Conservation (phyloP, 768 basidiomycete species). For the Phlegmacium glaucopus region DNA sequence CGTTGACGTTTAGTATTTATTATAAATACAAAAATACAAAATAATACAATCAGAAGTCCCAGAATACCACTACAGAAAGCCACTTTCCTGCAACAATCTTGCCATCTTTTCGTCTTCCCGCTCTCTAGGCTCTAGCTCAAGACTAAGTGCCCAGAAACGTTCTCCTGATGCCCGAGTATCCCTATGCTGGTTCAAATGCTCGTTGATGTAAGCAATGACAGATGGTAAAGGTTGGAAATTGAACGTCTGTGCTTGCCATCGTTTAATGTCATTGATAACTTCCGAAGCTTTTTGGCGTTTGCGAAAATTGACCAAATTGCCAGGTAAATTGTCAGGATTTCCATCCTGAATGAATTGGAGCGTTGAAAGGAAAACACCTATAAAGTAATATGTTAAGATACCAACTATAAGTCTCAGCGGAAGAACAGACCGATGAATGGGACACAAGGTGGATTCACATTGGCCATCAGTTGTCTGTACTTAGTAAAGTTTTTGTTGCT, state of each 20-base stretch:
- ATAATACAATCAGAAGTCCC: conserved; percentile 7
- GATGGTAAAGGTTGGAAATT: conserved; percentile 69
- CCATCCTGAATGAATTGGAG: conserved; percentile 99
- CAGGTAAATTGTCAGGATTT: conserved; percentile 78
- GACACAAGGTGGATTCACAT: conserved; percentile 88
- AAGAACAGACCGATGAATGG: conserved; percentile 83
- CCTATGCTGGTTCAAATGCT: conserved; percentile 67
- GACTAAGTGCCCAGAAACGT: conserved; percentile 80
- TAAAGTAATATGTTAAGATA: neutral
- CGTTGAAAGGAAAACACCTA: conserved; percentile 94
- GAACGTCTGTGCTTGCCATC: conserved; percentile 91
- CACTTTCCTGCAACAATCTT: conserved; percentile 81
- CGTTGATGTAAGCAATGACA: conserved; percentile 75
- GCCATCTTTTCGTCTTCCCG: conserved; percentile 98
- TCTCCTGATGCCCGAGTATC: conserved; percentile 70
- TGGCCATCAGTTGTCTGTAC: conserved; percentile 81
- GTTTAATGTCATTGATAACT: conserved; percentile 94
- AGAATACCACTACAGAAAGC: conserved; percentile 59
- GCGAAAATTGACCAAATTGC: conserved; percentile 87
- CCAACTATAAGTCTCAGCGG: conserved; percentile 1
- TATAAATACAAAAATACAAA: conserved; percentile 12
- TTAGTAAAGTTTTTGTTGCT: conserved; percentile 93
- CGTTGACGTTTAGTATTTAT: neutral
- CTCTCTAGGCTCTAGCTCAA: conserved; percentile 90
- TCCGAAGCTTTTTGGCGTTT: conserved; percentile 96